These are phyloP conservation scores for Zarea fungicola DNA, from an alignment of 2,329 filamentous ascomycete species.

Conservation along the genomic window DNA sequence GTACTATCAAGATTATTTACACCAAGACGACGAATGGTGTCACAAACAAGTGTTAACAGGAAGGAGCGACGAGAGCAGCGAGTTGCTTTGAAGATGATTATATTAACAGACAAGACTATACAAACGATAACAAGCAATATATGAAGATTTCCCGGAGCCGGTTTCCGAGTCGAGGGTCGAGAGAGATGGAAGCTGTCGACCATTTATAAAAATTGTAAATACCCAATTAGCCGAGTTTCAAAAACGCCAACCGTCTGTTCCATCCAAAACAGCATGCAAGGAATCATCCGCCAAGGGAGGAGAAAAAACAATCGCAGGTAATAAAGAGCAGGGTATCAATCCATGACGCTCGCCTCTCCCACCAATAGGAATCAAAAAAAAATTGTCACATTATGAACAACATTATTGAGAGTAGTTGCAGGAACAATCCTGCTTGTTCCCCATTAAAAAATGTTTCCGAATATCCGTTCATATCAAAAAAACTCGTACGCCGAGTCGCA, in stretches of 20 bases:
- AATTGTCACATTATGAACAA: not conserved
- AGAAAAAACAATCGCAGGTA: conserved; percentile 8
- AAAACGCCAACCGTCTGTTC: conserved; percentile 11
- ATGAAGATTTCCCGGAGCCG: not conserved
- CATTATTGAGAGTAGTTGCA: not conserved
- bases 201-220: conserved; percentile 6
- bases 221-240: not conserved
- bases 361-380: not conserved
- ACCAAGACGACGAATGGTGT: no score
- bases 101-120: conserved; percentile 8
- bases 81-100: conserved; percentile 8
- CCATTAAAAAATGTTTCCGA: conserved; percentile 6
- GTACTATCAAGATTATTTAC: no score
- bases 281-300: conserved; percentile 1
- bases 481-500: conserved; percentile 11
- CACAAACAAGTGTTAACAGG: no score
- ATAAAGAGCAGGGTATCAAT: conserved; percentile 15
- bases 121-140: not conserved
- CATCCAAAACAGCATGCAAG: conserved; percentile 7
- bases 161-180: not conserved
- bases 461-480: conserved; percentile 5
- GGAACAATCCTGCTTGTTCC: not conserved
- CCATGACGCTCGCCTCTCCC: conserved; percentile 2
- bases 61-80: no score
- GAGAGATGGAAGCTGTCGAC: not conserved